These are phyloP conservation scores for Fusarium sp. DNA, from an alignment of 2,329 filamentous ascomycete genomes.

Conservation along the genomic window DNA sequence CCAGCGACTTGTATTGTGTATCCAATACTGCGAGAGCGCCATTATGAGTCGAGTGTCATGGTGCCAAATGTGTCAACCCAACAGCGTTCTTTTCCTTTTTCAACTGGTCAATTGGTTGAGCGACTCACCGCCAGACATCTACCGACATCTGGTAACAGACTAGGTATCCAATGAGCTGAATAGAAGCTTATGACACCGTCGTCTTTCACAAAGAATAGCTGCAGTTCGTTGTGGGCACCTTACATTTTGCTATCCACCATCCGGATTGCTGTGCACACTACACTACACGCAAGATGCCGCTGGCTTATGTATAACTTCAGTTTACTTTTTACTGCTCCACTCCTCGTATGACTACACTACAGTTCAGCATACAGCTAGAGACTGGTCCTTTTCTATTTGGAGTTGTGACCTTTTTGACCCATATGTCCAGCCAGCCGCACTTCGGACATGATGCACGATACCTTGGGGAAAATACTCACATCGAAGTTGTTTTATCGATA, in stretches of 20 bases:
- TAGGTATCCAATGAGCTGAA: slow-evolving; percentile 4
- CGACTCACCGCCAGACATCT: slow-evolving; percentile 31
- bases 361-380: background rate
- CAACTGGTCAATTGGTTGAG: background rate
- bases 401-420: background rate
- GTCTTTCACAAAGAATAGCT: background rate
- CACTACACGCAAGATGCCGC: background rate
- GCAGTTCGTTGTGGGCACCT: slow-evolving; percentile 17
- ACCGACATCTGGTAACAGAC: slow-evolving; percentile 5
- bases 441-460: background rate
- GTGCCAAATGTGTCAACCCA: no score
- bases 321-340: slow-evolving; percentile 23
- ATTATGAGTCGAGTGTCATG: background rate
- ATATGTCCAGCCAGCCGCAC: slow-evolving; percentile 15
- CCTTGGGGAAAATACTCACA: background rate
- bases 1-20: background rate
- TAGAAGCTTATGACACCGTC: background rate
- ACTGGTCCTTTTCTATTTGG: background rate
- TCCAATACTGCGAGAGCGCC: background rate
- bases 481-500: background rate
- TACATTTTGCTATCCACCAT: slow-evolving; percentile 19
- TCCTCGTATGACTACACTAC: background rate
- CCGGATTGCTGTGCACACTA: no score
- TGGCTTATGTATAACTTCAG: slow-evolving; percentile 2
- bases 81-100: background rate